Percentiles rank a stretch among this genome's conserved stretches.
Conservation (phyloP, 2,329 filamentous ascomycete species). For the Verticillium klebahnii region DNA sequence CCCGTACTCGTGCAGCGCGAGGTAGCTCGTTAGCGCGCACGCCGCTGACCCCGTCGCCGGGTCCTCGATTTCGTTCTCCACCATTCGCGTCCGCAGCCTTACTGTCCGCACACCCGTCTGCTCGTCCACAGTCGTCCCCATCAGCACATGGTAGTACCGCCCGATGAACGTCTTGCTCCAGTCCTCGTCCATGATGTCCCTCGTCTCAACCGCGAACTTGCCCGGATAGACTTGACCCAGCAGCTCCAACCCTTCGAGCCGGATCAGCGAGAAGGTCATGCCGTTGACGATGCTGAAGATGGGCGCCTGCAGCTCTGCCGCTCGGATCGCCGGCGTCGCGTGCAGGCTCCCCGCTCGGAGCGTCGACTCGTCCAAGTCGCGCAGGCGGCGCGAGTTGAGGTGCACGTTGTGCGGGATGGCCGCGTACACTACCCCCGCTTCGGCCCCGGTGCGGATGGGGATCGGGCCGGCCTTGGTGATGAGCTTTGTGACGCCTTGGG, state of each 20-base stretch:
- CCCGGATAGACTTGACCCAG: conserved; percentile 38
- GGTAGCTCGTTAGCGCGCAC: conserved; percentile 48
- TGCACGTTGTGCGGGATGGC: conserved; percentile 64
- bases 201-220: conserved; percentile 25
- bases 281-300: conserved; percentile 65
- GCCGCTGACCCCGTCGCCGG: conserved; percentile 61
- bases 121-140: conserved; percentile 21
- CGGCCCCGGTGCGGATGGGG: conserved; percentile 27
- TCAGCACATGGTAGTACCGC: conserved; percentile 53
- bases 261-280: conserved; percentile 67
- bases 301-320: conserved; percentile 34
- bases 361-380: conserved; percentile 11
- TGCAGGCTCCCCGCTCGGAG: conserved; percentile 2
- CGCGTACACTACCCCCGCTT: conserved; percentile 49
- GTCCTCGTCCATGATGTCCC: conserved; percentile 42
- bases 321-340: background rate
- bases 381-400: conserved; percentile 45
- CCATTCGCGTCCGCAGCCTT: conserved; percentile 56
- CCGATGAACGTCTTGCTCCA: conserved; percentile 51
- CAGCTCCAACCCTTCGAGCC: conserved; percentile 55
- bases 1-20: conserved; percentile 26
- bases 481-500: conserved; percentile 28
- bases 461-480: conserved; percentile 55
- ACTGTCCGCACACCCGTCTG: conserved; percentile 19
- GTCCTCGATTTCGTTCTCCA: conserved; percentile 49